phyloP scores from a whole-genome alignment of 1,284 basidiomycete genomes.

The Ustilago crameri region DNA sequence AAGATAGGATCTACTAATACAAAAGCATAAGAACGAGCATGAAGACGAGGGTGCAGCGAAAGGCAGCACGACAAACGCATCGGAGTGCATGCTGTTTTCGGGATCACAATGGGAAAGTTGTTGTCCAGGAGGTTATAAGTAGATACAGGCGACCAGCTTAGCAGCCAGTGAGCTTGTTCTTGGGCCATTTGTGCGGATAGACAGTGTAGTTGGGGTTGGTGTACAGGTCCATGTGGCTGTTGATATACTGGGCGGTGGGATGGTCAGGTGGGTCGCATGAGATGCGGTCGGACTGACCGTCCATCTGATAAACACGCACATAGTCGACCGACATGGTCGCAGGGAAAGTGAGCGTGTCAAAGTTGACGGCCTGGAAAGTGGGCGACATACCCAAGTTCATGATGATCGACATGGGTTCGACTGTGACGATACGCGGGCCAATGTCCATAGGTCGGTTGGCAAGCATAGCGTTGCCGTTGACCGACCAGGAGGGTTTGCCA shows the following conservation, averaged over 20 bases:
- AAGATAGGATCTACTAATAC: conserved; percentile 10
- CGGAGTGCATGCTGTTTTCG: no score
- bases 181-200: conserved; percentile 51
- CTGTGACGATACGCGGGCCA: conserved; percentile 54
- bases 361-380: conserved; percentile 62
- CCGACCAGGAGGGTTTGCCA: conserved; percentile 61
- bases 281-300: conserved; percentile 40
- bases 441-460: conserved; percentile 50
- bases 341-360: conserved; percentile 48
- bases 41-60: no score
- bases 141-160: conserved; percentile 6
- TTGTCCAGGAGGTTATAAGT: no score
- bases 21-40: no score
- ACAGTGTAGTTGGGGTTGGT: conserved; percentile 63
- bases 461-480: conserved; percentile 45
- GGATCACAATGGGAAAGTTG: no score
- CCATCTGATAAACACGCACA: conserved; percentile 61
- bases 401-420: conserved; percentile 65
- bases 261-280: conserved; percentile 62
- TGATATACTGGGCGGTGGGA: conserved; percentile 65
- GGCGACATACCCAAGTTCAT: conserved; percentile 63
- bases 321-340: conserved; percentile 59
- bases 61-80: no score
- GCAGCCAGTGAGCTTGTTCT: conserved; percentile 57
- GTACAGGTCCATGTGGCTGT: conserved; percentile 61